These are phyloP conservation scores for Dryas octopetala DNA, from an alignment of 306 rosid species.

Conservation along the genomic window DNA sequence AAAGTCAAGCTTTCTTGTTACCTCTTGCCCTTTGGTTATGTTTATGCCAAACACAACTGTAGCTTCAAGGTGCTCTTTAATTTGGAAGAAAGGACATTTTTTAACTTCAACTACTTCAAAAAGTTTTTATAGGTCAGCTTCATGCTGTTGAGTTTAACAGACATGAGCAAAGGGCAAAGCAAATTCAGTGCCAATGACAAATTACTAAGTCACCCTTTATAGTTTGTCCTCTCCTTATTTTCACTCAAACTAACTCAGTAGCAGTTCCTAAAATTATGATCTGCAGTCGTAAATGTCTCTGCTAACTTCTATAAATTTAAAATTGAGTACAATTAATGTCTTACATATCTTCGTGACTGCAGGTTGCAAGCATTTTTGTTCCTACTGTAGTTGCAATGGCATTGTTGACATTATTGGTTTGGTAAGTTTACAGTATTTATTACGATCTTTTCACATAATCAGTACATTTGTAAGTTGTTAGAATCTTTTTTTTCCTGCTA, in stretches of 20 bases:
- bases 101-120: background rate
- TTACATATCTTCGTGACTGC: conserved; percentile 34
- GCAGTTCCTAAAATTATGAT: background rate
- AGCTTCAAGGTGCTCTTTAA: conserved; percentile 1
- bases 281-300: background rate
- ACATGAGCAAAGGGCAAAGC: background rate
- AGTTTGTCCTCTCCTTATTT: background rate
- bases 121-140: background rate
- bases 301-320: background rate
- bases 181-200: background rate
- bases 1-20: background rate
- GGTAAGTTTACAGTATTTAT: conserved; percentile 54
- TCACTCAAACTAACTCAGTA: background rate
- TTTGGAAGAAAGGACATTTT: background rate
- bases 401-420: conserved; percentile 65
- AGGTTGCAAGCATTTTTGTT: conserved; percentile 97
- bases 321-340: conserved; percentile 24
- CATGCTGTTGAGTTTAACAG: background rate
- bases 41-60: background rate
- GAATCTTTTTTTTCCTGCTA: conserved; percentile 16
- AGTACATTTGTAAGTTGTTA: conserved; percentile 17
- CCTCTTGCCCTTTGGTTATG: background rate
- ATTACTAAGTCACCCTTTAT: background rate
- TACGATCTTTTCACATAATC: conserved; percentile 3
- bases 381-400: conserved; percentile 80